These are phyloP conservation scores for Pseudoturritis turrita DNA, from an alignment of 345 rosid species.

Conservation along the genomic window DNA sequence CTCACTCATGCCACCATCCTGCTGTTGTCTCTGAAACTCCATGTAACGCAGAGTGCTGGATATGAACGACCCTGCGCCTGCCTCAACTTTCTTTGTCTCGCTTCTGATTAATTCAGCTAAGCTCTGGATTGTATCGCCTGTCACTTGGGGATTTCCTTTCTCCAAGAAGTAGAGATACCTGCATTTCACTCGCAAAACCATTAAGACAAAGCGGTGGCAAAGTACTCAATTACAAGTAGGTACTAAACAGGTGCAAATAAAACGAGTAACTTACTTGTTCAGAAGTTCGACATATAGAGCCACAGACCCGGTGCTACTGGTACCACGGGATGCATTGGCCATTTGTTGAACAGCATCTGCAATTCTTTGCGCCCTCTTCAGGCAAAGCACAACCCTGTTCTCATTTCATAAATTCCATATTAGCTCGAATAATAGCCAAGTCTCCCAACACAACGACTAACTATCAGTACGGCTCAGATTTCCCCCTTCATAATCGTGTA, in stretches of 20 bases:
- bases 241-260: background rate
- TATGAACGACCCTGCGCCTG: slow-evolving; percentile 64
- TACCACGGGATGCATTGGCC: slow-evolving; percentile 76
- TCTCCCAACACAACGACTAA: background rate
- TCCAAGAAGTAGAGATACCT: slow-evolving; percentile 92
- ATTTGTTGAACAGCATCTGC: slow-evolving; percentile 92
- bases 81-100: slow-evolving; percentile 55
- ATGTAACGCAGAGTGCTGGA: slow-evolving; percentile 66
- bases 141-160: slow-evolving; percentile 81
- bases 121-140: slow-evolving; percentile 62
- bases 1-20: slow-evolving; percentile 80
- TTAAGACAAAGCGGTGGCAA: background rate
- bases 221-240: background rate
- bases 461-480: background rate
- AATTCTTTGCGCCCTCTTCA: slow-evolving; percentile 77
- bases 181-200: slow-evolving; percentile 10
- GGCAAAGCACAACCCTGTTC: slow-evolving; percentile 76
- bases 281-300: slow-evolving; percentile 77
- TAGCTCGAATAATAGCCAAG: background rate
- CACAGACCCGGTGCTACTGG: slow-evolving; percentile 54
- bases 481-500: background rate
- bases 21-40: slow-evolving; percentile 89
- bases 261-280: slow-evolving; percentile 60
- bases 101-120: slow-evolving; percentile 67
- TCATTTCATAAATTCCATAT: slow-evolving; percentile 11